A percentile compares a stretch with the other conserved stretches of the same genome.
phyloP scores from a whole-genome alignment of 164 flowering plant species.

The Berberis vulgaris region DNA sequence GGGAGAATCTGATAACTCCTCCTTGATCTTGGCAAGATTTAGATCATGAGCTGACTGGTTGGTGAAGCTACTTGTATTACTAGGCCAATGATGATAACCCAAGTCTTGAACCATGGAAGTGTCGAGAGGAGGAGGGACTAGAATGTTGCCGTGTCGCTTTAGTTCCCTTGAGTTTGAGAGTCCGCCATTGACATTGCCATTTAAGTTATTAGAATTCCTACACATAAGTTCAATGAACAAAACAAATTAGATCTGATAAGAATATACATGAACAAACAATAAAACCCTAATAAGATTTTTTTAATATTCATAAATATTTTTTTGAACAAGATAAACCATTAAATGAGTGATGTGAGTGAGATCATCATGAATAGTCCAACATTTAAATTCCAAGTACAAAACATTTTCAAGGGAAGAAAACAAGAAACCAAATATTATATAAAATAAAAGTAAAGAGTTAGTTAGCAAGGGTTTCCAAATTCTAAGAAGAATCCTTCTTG shows the following conservation, averaged over 20 bases:
- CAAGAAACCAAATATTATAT: background rate
- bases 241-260: too few species aligned
- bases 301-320: too few species aligned
- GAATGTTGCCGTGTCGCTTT: conserved; percentile 16
- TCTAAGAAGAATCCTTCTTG: conserved; percentile 7
- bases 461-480: conserved; percentile 1
- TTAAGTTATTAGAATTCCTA: conserved; percentile 17
- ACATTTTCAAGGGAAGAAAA: background rate
- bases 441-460: background rate
- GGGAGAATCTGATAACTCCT: conserved; percentile 27
- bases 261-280: too few species aligned
- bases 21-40: conserved; percentile 32
- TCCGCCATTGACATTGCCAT: conserved; percentile 11
- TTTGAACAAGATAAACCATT: too few species aligned
- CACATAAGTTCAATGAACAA: background rate
- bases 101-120: conserved; percentile 37
- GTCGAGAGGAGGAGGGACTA: conserved; percentile 17
- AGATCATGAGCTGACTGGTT: conserved; percentile 21
- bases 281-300: too few species aligned
- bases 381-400: conserved; percentile 3
- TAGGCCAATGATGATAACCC: conserved; percentile 34
- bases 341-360: too few species aligned
- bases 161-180: conserved; percentile 16
- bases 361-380: background rate
- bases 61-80: conserved; percentile 16